Conservation (phyloP, 371 early-diverging fungal genomes). For the Batrachochytrium dendrobatidis region DNA sequence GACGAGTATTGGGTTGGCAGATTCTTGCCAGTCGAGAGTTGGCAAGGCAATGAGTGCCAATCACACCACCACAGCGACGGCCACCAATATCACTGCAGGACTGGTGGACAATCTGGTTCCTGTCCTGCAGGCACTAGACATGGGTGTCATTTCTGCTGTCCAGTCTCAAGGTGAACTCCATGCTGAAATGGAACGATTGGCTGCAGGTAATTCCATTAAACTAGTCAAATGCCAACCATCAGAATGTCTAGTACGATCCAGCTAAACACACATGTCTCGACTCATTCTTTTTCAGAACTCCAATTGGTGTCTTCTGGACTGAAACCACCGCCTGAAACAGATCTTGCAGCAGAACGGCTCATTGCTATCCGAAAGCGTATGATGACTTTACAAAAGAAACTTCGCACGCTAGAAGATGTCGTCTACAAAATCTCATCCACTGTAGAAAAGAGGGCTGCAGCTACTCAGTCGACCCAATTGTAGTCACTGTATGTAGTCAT, state of each 20-base stretch:
- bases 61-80: too few relatives aligned
- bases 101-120: neutral
- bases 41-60: neutral
- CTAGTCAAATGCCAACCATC: too few relatives aligned
- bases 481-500: too few relatives aligned
- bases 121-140: constrained; percentile 1
- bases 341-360: neutral
- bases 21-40: neutral
- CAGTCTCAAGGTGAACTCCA: constrained; percentile 1
- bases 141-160: neutral
- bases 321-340: neutral
- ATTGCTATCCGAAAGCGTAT: neutral
- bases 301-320: neutral
- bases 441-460: too few relatives aligned
- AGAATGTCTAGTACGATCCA: too few relatives aligned
- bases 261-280: too few relatives aligned
- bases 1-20: neutral
- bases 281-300: too few relatives aligned
- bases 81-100: neutral
- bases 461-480: too few relatives aligned
- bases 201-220: neutral
- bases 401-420: neutral
- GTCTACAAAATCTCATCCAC: neutral
- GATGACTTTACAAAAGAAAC: neutral
- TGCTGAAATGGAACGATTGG: neutral